Evolutionary conservation across 371 early-diverging fungal genomes (phyloP), one percentile per base, ranked within the genome.

Genomic region (Umbelopsis sp.): DNA sequence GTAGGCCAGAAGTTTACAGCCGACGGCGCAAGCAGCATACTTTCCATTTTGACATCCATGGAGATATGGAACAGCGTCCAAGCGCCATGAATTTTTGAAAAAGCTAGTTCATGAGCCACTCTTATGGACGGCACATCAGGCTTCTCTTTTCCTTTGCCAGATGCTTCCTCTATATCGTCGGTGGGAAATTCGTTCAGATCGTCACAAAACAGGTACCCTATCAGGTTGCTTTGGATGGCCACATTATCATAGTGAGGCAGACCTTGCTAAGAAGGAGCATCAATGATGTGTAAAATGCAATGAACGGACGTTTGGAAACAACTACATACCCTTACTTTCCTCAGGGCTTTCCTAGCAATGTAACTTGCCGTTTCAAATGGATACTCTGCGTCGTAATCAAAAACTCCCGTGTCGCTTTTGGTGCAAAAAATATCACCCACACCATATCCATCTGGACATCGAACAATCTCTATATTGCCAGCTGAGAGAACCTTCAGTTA

Each of bases 181-280:
- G 14, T 37, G 12, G 29, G 18, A 16, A 29, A 5, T 18, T 57
- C 35, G 35, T 57, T 57, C 37, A 57, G 18, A 57, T 57, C 57
- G 11, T 57, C 57, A 1, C 57, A 57, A 14, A 35, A 57, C 18
- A 57, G 18, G n/a, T 57, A 18, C 12, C 57, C 57, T 57, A 57
- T 57, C 29, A 57, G 9, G 35, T 57, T 57, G 16, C 37, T 18
- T 57, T 57, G 57, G 8, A 57, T 57, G 16, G 57, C 57, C 8
- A 57, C 57, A n/a, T 57, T 57, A n/a, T 57, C 57, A 57, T 57
- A 57, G 35, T 57, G 57, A 12, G 57, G 57, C 35, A 57, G 6
- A 16, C 29, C 57, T n/a, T 57, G 57, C 57, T 57, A 16, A 5
- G 4, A 32, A 32, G 35, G 3, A 57, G 29, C 18, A 37, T 16